Evolutionary conservation across 352 stramenopile species (phyloP).

Genomic region (Phytopythium vexans): DNA sequence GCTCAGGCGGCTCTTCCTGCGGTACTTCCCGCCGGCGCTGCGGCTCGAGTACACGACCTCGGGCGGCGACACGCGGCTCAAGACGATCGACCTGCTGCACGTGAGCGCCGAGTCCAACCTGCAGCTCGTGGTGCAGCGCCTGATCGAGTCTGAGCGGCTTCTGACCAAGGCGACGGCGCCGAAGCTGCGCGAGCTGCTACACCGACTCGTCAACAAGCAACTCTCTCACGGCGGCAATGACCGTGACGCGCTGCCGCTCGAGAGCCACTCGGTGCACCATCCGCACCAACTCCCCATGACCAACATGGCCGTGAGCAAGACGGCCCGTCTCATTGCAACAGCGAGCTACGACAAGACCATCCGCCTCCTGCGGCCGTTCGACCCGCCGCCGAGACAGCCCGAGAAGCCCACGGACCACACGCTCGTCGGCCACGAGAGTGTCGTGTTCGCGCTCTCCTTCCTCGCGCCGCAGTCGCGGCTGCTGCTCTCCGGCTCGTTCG

Average conservation of each 20-base stretch:
- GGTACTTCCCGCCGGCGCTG: conserved; percentile 69
- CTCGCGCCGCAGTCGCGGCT: conserved; percentile 44
- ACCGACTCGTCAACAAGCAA: conserved; percentile 73
- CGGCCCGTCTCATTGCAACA: conserved; percentile 51
- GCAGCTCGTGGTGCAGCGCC: conserved; percentile 38
- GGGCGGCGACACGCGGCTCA: conserved; percentile 37
- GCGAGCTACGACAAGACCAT: conserved; percentile 80
- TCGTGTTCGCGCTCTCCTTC: conserved; percentile 70
- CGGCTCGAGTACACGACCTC: conserved; percentile 61
- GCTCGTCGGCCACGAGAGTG: conserved; percentile 53
- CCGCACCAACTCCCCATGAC: conserved; percentile 64
- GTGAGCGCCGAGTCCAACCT: conserved; percentile 71
- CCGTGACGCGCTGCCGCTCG: background rate
- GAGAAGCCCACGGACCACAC: conserved; percentile 24
- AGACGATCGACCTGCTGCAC: conserved; percentile 65
- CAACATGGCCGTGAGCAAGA: conserved; percentile 75
- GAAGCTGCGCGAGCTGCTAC: conserved; percentile 59
- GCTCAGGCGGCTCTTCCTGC: conserved; percentile 59
- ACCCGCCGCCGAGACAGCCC: conserved; percentile 10
- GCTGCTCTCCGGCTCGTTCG: conserved; percentile 70
- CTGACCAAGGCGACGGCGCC: conserved; percentile 35
- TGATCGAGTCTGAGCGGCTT: conserved; percentile 57
- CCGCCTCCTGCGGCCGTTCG: conserved; percentile 37
- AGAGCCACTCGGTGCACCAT: conserved; percentile 31
- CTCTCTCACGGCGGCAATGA: conserved; percentile 27